Conservation (phyloP, 345 rosid species). For the Fremontodendron californicum region DNA sequence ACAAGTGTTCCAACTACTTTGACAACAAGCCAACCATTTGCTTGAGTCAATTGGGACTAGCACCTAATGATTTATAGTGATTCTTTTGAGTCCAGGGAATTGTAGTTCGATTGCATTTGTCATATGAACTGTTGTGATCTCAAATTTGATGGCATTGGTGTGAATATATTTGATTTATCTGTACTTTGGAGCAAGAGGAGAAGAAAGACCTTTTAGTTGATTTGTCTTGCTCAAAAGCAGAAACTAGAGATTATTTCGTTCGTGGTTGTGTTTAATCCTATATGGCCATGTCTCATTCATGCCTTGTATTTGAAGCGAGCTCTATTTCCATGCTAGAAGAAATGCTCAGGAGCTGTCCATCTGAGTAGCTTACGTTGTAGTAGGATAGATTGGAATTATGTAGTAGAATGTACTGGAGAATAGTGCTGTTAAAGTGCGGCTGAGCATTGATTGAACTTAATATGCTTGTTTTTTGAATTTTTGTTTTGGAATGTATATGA, state of each 20-base stretch:
- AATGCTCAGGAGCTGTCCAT: background rate
- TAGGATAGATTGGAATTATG: background rate
- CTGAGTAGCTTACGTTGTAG: background rate
- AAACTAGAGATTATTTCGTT: background rate
- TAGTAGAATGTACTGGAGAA: background rate
- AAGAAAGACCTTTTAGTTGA: background rate
- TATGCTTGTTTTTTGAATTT: background rate
- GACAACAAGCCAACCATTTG: slow-evolving; percentile 16
- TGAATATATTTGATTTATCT: background rate
- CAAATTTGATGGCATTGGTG: slow-evolving; percentile 1
- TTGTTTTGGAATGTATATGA: background rate
- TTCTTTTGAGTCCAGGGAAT: slow-evolving; percentile 8
- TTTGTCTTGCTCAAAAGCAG: background rate
- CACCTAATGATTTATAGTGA: background rate
- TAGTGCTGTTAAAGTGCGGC: background rate
- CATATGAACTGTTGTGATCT: background rate
- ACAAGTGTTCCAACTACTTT: slow-evolving; percentile 13
- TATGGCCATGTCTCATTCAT: background rate
- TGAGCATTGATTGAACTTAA: background rate
- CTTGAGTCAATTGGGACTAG: background rate
- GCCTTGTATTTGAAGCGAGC: background rate
- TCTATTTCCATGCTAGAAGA: background rate
- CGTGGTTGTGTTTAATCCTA: background rate
- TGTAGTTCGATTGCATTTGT: background rate
- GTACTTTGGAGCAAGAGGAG: background rate